These are phyloP conservation scores for Epithemia pelagica DNA, from an alignment of 108 stramenopile species.

Conservation along the genomic window DNA sequence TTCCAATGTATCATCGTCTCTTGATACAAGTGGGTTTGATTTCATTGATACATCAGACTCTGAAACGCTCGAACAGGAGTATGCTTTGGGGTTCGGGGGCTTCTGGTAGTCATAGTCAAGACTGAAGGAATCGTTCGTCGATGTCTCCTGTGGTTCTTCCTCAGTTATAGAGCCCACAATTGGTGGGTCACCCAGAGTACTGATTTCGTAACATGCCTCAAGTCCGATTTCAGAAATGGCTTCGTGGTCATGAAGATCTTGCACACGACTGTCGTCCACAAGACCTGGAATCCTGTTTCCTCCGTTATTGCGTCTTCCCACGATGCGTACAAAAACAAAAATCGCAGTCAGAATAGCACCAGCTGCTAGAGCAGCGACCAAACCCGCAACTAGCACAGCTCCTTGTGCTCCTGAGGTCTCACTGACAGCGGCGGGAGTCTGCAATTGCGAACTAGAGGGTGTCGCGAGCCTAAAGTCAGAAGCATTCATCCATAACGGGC, in stretches of 20 bases:
- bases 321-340: background rate
- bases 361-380: background rate
- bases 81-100: background rate
- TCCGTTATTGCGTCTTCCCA: background rate
- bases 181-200: slow-evolving; percentile 17
- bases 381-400: background rate
- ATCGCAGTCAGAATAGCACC: background rate
- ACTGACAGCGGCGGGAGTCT: background rate
- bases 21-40: slow-evolving; percentile 4
- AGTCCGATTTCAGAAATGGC: slow-evolving; percentile 7
- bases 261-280: background rate
- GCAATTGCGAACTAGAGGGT: too few species aligned
- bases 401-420: background rate
- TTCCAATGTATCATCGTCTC: slow-evolving; percentile 12
- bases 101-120: slow-evolving; percentile 8
- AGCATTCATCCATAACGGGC: background rate
- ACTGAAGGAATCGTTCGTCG: background rate
- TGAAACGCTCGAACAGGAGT: background rate
- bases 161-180: background rate
- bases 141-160: background rate
- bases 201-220: slow-evolving; percentile 10
- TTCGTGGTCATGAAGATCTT: background rate
- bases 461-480: too few species aligned
- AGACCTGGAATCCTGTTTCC: background rate
- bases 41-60: background rate